Percentiles rank a stretch among this genome's conserved stretches.
Evolutionary conservation across 352 stramenopile genomes (phyloP).

Genomic region (Blastocystis sp.): DNA sequence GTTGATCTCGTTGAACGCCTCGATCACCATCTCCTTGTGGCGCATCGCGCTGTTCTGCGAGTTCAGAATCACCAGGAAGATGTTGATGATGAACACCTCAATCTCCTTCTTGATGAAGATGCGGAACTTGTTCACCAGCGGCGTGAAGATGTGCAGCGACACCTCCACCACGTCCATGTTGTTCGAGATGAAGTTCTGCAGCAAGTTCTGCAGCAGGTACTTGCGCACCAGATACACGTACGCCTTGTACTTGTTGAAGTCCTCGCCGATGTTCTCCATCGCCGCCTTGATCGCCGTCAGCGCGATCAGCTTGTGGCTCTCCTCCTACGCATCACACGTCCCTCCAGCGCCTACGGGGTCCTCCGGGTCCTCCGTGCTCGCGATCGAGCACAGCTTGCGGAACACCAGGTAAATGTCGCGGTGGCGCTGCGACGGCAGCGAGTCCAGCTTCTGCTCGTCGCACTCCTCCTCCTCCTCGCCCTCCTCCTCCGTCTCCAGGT

Average conservation of each 20-base stretch:
- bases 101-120: slow-evolving; percentile 93
- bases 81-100: slow-evolving; percentile 96
- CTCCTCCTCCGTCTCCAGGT: slow-evolving; percentile 65
- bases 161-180: slow-evolving; percentile 91
- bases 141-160: slow-evolving; percentile 93
- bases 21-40: slow-evolving; percentile 80
- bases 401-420: slow-evolving; percentile 97
- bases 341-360: slow-evolving; percentile 72
- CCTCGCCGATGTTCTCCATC: slow-evolving; percentile 90
- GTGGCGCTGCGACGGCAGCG: slow-evolving; percentile 88
- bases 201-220: slow-evolving; percentile 91
- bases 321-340: slow-evolving; percentile 83
- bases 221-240: slow-evolving; percentile 94
- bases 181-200: slow-evolving; percentile 97
- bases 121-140: slow-evolving; percentile 84
- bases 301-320: slow-evolving; percentile 92
- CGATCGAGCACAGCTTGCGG: slow-evolving; percentile 91
- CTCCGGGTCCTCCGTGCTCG: slow-evolving; percentile 81
- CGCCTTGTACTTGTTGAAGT: slow-evolving; percentile 87
- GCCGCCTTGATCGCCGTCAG: slow-evolving; percentile 93
- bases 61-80: slow-evolving; percentile 94
- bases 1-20: slow-evolving; percentile 91
- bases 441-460: slow-evolving; percentile 68
- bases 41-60: slow-evolving; percentile 93
- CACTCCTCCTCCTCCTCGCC: slow-evolving; percentile 63